Conservation (phyloP, 148 eudicot genomes). For the Euryodendron excelsum region DNA sequence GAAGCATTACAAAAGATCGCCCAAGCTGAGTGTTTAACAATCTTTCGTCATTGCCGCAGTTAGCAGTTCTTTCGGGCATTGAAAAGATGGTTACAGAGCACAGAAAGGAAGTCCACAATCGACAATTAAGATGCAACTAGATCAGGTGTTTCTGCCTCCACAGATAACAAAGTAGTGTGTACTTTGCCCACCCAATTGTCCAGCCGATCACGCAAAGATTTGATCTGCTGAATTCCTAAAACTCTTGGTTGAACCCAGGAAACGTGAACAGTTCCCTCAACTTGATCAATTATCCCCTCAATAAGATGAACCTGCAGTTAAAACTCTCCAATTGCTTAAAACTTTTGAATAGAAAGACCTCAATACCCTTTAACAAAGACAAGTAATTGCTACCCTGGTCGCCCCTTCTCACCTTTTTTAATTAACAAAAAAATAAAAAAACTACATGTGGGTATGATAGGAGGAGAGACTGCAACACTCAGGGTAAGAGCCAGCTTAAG, state of each 20-base stretch:
- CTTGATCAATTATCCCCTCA: conserved; percentile 94
- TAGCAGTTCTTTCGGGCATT: conserved; percentile 9
- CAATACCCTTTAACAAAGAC: neutral
- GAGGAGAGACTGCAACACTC: neutral
- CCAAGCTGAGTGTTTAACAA: neutral
- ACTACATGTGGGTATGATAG: too few relatives aligned
- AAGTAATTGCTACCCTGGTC: too few relatives aligned
- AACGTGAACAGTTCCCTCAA: conserved; percentile 82
- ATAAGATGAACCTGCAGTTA: conserved; percentile 87
- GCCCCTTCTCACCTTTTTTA: too few relatives aligned
- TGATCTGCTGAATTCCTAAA: conserved; percentile 71
- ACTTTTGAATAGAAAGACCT: neutral
- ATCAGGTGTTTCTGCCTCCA: conserved; percentile 97
- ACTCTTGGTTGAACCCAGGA: conserved; percentile 99
- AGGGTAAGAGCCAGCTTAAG: neutral
- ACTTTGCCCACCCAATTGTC: conserved; percentile 88
- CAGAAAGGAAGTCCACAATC: neutral
- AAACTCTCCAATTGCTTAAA: neutral
- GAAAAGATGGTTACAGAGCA: conserved; percentile 24
- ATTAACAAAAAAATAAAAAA: too few relatives aligned
- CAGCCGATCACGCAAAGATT: conserved; percentile 70
- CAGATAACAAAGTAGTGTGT: conserved; percentile 74
- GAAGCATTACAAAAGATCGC: conserved; percentile 18
- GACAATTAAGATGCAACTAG: conserved; percentile 51
- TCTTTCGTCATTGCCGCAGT: conserved; percentile 19